A percentile compares a stretch with the other conserved stretches of the same genome.
phyloP scores from a whole-genome alignment of 148 eudicot species.

The Spergularia bocconei region DNA sequence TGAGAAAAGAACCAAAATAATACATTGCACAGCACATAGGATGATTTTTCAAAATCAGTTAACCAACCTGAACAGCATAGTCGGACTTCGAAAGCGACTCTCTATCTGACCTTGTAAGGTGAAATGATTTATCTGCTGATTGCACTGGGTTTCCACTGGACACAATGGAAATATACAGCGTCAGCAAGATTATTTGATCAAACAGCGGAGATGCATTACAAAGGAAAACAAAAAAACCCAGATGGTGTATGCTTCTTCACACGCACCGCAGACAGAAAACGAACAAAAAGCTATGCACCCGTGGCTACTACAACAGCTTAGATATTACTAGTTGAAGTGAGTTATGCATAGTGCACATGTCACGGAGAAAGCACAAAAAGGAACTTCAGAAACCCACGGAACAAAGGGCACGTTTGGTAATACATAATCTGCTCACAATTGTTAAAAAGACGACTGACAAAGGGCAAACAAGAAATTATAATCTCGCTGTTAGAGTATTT shows the following conservation, averaged over 20 bases:
- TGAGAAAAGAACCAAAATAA: not conserved
- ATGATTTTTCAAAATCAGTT: not conserved
- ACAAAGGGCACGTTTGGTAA: too few relatives aligned
- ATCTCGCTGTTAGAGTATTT: not conserved
- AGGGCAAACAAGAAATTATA: not conserved
- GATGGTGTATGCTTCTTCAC: not conserved
- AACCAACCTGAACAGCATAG: slow-evolving; percentile 63
- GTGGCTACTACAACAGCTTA: not conserved
- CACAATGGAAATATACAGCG: not conserved
- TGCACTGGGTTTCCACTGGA: slow-evolving; percentile 54
- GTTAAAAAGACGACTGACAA: too few relatives aligned
- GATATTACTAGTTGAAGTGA: not conserved
- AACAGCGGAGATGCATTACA: not conserved
- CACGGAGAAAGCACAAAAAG: not conserved
- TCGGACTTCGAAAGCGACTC: slow-evolving; percentile 52
- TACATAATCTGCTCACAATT: too few relatives aligned
- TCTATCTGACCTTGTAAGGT: slow-evolving; percentile 56
- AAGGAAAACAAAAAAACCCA: not conserved
- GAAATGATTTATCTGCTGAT: slow-evolving; percentile 57
- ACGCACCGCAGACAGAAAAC: not conserved
- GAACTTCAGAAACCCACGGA: too few relatives aligned
- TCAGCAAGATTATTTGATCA: not conserved
- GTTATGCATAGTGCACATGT: not conserved
- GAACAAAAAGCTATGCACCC: not conserved
- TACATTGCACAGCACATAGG: not conserved